Conservation (phyloP, 1,139 yeast genomes). For the Waltiozyma sp. region DNA sequence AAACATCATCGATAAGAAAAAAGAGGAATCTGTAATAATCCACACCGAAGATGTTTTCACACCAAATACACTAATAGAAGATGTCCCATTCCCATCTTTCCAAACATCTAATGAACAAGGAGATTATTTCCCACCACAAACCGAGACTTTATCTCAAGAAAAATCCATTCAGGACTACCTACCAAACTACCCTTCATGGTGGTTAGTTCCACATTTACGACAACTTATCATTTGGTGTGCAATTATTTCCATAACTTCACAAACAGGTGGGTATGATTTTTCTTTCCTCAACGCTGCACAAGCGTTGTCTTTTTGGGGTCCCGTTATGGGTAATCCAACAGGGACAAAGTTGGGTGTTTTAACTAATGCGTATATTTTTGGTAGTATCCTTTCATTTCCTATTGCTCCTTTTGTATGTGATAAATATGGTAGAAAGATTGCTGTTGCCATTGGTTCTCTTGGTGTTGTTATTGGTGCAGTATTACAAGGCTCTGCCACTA, state of each 20-base stretch:
- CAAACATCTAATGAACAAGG: too few species aligned
- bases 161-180: neutral
- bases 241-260: conserved; percentile 30
- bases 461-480: conserved; percentile 31
- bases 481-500: conserved; percentile 26
- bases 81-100: too few species aligned
- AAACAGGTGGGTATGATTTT: conserved; percentile 41
- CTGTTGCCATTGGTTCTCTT: conserved; percentile 26
- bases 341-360: conserved; percentile 35
- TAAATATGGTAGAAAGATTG: conserved; percentile 30
- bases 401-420: conserved; percentile 24
- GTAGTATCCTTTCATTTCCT: conserved; percentile 11
- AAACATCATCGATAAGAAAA: too few species aligned
- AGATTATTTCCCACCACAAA: too few species aligned
- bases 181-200: neutral
- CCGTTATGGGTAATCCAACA: conserved; percentile 28
- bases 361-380: conserved; percentile 35
- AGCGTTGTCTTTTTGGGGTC: conserved; percentile 26
- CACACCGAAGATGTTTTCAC: too few species aligned
- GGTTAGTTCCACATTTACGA: neutral
- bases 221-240: neutral
- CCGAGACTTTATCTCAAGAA: too few species aligned
- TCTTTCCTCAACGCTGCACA: conserved; percentile 42
- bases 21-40: too few species aligned
- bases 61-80: too few species aligned